Evolutionary conservation across 2,329 filamentous ascomycete genomes (phyloP).

Genomic region (Thyridium curvatum): DNA sequence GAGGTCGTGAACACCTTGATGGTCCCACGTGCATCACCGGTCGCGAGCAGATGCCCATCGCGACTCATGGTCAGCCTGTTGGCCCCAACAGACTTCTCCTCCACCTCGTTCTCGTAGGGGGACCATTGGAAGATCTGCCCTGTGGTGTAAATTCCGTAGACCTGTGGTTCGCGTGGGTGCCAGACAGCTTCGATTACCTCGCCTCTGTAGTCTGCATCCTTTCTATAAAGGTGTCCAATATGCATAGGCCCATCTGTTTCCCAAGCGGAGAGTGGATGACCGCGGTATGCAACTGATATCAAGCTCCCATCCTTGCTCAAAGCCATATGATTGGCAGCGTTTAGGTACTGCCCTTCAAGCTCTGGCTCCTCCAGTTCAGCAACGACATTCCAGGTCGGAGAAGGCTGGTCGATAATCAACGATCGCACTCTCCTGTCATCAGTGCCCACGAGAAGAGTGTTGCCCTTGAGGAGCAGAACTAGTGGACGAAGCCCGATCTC

Average conservation of each 20-base stretch:
- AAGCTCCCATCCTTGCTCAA: slow-evolving; percentile 14
- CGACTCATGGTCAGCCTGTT: slow-evolving; percentile 12
- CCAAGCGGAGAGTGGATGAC: slow-evolving; percentile 16
- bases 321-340: slow-evolving; percentile 13
- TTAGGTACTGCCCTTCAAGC: slow-evolving; percentile 14
- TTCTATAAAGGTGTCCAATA: slow-evolving; percentile 12
- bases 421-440: too few species aligned
- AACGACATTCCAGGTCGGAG: slow-evolving; percentile 8
- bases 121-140: slow-evolving; percentile 24
- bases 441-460: slow-evolving; percentile 9
- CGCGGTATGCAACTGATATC: slow-evolving; percentile 15
- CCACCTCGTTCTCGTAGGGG: slow-evolving; percentile 16
- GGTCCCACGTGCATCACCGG: slow-evolving; percentile 12
- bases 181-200: slow-evolving; percentile 15
- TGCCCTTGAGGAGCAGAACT: slow-evolving; percentile 9
- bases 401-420: slow-evolving; percentile 2
- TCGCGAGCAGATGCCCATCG: slow-evolving; percentile 16
- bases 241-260: slow-evolving; percentile 13
- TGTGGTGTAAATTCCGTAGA: slow-evolving; percentile 20
- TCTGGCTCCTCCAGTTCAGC: slow-evolving; percentile 10
- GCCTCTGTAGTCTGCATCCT: slow-evolving; percentile 7
- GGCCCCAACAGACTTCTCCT: slow-evolving; percentile 12
- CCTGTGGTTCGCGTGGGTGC: slow-evolving; percentile 16
- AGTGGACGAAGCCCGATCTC: slow-evolving; percentile 12
- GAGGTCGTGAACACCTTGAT: slow-evolving; percentile 13